Base-by-base conservation (phyloP, 2,329 filamentous ascomycete species). In the Ustulina deusta region DNA sequence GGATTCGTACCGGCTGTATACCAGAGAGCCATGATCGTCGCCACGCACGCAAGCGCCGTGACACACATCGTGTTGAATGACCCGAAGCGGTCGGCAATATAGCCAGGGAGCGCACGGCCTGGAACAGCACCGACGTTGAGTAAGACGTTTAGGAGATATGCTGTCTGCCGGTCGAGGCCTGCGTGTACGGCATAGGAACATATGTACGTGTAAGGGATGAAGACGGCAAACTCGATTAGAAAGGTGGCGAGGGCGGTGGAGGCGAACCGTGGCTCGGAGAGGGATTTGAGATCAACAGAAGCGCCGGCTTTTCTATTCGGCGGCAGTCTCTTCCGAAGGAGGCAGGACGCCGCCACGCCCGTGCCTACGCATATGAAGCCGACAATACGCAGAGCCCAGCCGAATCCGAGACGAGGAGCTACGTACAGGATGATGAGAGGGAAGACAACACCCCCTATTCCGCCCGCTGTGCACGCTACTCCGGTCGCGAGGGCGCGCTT, bases 71-170 rank as follows among this genome's bases (percentile, higher is more conserved):
- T 61, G 27, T 69, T 66, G 4, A 69, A 69, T 15, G 66, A 48
- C 13, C 66, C 66, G 25, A 66, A 69, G 25, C 66, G 66, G 46
- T 65, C 66, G 20, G 66, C 66, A 3, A 68, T 68, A n/a, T 68
- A 68, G 3, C 66, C 66, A 5, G 66, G 66, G 1, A 65, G 62
- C 15, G 66, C 66, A 29, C 66, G 66, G 38, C 66, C 66, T 2
- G 66, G 66, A 11, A 68, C 62, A 32, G 66, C 66, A 11, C 66
- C 62, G 0, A 54, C 62, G 11, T 68, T 65, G 46, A 68, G 58
- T 40, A 65, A n/a, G 17, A 42, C 66, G 29, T 68, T 65, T 34
- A 68, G 38, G 11, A 68, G 66, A 22, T 65, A 68, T 32, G 62
- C 62, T 17, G 66, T 65, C 22, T 52, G 27, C 7, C 54, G 54